Evolutionary conservation across 441 rosid species (phyloP).

Genomic region (Populus trichocarpa): DNA sequence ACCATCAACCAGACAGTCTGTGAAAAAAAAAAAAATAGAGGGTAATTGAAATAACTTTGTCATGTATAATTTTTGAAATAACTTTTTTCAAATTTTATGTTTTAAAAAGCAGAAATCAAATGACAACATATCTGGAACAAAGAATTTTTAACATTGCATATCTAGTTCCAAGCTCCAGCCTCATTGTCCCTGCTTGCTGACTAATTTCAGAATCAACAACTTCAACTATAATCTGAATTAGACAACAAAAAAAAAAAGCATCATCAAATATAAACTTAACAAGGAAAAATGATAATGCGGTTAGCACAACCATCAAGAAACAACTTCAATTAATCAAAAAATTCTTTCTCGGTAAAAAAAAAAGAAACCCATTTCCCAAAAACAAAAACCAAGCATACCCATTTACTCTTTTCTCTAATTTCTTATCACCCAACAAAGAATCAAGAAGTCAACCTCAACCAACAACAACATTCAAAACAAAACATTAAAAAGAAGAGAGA

Average conservation of each 20-base stretch:
- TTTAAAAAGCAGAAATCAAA: not conserved
- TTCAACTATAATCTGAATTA: not conserved
- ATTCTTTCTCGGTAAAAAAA: not conserved
- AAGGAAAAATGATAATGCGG: not conserved
- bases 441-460: not conserved
- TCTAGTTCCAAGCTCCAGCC: not conserved
- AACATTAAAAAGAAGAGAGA: not conserved
- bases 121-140: not conserved
- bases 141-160: not conserved
- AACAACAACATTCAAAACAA: not conserved
- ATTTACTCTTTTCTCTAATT: not conserved
- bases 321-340: not conserved
- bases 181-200: not conserved
- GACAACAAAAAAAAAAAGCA: not conserved
- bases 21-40: not conserved
- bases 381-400: not conserved
- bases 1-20: not conserved
- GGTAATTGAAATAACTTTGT: not conserved
- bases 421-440: conserved; percentile 2
- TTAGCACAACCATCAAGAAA: not conserved
- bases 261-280: not conserved
- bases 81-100: not conserved
- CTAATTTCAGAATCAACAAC: not conserved
- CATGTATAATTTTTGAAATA: not conserved
- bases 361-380: conserved; percentile 1